Conservation (phyloP, 2,329 filamentous ascomycete genomes). For the Daldinia sp. region DNA sequence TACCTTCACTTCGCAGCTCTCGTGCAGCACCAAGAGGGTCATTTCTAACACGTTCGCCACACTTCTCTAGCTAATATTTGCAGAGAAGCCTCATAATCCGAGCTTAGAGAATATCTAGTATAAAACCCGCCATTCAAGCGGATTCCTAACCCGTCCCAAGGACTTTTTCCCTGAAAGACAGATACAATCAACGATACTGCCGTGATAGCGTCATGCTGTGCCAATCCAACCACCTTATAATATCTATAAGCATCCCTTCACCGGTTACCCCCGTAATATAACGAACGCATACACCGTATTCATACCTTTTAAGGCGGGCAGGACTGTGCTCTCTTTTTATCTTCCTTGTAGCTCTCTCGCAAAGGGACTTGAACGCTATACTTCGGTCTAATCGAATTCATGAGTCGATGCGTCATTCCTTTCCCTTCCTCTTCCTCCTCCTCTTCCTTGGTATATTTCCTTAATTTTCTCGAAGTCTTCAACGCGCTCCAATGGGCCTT, state of each 20-base stretch:
- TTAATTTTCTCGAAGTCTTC: neutral
- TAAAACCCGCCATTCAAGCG: neutral
- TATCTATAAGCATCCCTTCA: neutral
- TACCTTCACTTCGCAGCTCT: neutral
- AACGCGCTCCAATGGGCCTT: conserved; percentile 5
- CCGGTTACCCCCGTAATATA: neutral
- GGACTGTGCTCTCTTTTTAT: conserved; percentile 29
- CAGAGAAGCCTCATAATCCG: neutral
- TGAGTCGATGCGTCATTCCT: conserved; percentile 15
- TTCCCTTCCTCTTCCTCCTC: conserved; percentile 3
- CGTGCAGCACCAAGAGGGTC: too few relatives aligned
- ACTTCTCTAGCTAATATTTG: neutral
- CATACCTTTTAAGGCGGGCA: conserved; percentile 16
- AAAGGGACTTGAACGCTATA: conserved; percentile 28
- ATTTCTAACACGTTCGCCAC: neutral
- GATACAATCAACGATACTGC: neutral
- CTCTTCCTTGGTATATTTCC: neutral
- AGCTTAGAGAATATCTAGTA: neutral
- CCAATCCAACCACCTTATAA: neutral
- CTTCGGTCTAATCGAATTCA: conserved; percentile 24
- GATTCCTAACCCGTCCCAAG: neutral
- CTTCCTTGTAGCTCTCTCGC: neutral
- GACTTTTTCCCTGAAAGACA: neutral
- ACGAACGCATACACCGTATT: neutral
- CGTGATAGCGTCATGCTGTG: neutral